These are phyloP conservation scores for Pittosporum tobira DNA, from an alignment of 129 eudicot species.

Conservation along the genomic window DNA sequence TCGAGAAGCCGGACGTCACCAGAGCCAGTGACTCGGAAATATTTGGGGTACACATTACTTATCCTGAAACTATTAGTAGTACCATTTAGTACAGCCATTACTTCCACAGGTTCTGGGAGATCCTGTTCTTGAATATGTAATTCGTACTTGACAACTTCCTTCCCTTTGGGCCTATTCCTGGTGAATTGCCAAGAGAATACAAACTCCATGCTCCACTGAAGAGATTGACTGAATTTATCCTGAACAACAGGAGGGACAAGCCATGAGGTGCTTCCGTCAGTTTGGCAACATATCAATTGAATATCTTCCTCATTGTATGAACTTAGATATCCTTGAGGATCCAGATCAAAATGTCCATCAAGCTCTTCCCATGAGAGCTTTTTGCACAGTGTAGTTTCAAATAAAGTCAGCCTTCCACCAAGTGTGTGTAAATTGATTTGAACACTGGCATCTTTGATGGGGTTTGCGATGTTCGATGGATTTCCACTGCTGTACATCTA, in stretches of 20 bases:
- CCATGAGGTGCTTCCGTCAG: slow-evolving; percentile 45
- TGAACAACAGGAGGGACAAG: slow-evolving; percentile 38
- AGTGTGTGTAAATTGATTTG: slow-evolving; percentile 36
- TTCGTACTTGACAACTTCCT: slow-evolving; percentile 44
- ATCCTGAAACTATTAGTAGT: slow-evolving; percentile 27
- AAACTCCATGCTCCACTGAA: slow-evolving; percentile 26
- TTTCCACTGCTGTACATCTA: slow-evolving; percentile 63
- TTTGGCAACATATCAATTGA: slow-evolving; percentile 50
- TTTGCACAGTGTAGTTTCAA: slow-evolving; percentile 41
- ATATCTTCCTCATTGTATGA: slow-evolving; percentile 36
- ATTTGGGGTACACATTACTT: slow-evolving; percentile 37
- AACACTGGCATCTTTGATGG: slow-evolving; percentile 47
- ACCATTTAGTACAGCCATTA: slow-evolving; percentile 37
- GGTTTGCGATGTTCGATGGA: slow-evolving; percentile 52
- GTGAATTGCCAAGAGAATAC: slow-evolving; percentile 35
- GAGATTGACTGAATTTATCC: slow-evolving; percentile 26
- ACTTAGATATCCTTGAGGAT: slow-evolving; percentile 37
- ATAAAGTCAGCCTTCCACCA: slow-evolving; percentile 34
- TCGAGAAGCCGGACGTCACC: slow-evolving; percentile 50
- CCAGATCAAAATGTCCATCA: slow-evolving; percentile 27
- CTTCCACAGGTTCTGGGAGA: slow-evolving; percentile 31
- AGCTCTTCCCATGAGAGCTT: slow-evolving; percentile 31
- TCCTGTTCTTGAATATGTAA: slow-evolving; percentile 26
- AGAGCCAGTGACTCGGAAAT: slow-evolving; percentile 50
- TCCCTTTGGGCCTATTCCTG: slow-evolving; percentile 44